Percentiles rank a stretch among this genome's conserved stretches.
These are phyloP conservation scores for Auriscalpium vulgare DNA, from an alignment of 768 basidiomycete genomes.

Conservation along the genomic window DNA sequence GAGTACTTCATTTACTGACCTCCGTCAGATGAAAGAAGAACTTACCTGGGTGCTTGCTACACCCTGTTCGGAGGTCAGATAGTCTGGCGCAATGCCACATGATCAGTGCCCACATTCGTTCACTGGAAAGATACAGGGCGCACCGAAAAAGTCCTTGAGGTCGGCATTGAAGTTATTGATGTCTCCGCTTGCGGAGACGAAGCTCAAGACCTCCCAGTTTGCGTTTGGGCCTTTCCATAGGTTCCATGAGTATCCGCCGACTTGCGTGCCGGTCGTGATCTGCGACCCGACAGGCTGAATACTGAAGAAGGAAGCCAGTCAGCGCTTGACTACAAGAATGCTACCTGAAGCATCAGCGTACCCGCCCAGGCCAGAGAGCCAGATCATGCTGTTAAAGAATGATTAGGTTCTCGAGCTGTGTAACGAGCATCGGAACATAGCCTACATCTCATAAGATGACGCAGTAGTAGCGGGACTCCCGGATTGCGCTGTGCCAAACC, in stretches of 20 bases:
- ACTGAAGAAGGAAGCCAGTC: slow-evolving; percentile 20
- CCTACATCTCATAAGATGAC: slow-evolving; percentile 48
- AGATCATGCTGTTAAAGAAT: slow-evolving; percentile 41
- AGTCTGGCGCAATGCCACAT: slow-evolving; percentile 26
- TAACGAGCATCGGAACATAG: neutral
- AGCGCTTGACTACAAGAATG: neutral
- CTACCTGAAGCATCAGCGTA: slow-evolving; percentile 12
- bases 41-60: slow-evolving; percentile 39
- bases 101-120: neutral
- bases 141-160: slow-evolving; percentile 49
- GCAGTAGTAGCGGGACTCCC: slow-evolving; percentile 39
- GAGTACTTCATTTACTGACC: neutral
- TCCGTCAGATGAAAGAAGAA: neutral
- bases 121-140: slow-evolving; percentile 9
- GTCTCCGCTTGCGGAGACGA: slow-evolving; percentile 40
- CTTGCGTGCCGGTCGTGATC: slow-evolving; percentile 29
- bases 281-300: slow-evolving; percentile 49
- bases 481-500: slow-evolving; percentile 36
- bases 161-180: slow-evolving; percentile 45
- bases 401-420: neutral
- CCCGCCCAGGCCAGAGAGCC: slow-evolving; percentile 51
- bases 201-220: slow-evolving; percentile 51
- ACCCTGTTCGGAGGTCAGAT: slow-evolving; percentile 37
- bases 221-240: slow-evolving; percentile 46
- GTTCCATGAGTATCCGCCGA: slow-evolving; percentile 48